Base-by-base conservation (phyloP, 2,329 filamentous ascomycete genomes). In the Pseudogymnoascus sp. region DNA sequence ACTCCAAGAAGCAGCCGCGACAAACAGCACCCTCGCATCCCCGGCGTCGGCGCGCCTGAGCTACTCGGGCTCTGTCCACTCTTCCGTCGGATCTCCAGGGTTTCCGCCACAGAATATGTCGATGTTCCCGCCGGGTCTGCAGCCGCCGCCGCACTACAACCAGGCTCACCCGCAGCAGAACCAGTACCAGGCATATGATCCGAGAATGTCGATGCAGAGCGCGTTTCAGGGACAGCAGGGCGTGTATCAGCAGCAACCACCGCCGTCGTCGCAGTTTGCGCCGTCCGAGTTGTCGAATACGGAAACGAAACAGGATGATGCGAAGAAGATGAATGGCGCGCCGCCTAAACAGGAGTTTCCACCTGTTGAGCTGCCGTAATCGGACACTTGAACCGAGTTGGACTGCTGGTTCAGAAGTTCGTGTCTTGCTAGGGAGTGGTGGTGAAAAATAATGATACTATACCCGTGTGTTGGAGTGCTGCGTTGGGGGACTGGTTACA, bases 1-100 rank as follows among this genome's bases (percentile, higher is more conserved):
- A 64, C 68, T 71, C 23, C 66, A 65, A 4, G 65, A 71, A 31
- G 69, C 69, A 2, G 65, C 65, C 4, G 64, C 66, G 21, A 63
- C 61, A 23, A 71, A 71, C 52, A 63, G 55, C 60, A 63, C 65
- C 5, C 62, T 70, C 52, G 65, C 64, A 0, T 41, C n/a, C 4
- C 45, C 33, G 1, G 21, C 41, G 1, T 55, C 45, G 9, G 25
- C 33, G 33, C 58, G 41, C 9, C 18, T 55, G 25, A 55, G 45
- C 25, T 55, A 55, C 23, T 8, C 45, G 11, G 23, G 23, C 25
- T 55, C 45, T 25, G 25, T 55, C 4, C 45, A 55, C 25, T 55
- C 25, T 6, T 55, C 45, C 12, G 8, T 55, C 45, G 45, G 45
- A 7, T 33, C 45, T n/a, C 45, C 45, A 4, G 45, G 25, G n/a